phyloP scores from a whole-genome alignment of 2,329 filamentous ascomycete genomes.

The Verticillium nubilum region DNA sequence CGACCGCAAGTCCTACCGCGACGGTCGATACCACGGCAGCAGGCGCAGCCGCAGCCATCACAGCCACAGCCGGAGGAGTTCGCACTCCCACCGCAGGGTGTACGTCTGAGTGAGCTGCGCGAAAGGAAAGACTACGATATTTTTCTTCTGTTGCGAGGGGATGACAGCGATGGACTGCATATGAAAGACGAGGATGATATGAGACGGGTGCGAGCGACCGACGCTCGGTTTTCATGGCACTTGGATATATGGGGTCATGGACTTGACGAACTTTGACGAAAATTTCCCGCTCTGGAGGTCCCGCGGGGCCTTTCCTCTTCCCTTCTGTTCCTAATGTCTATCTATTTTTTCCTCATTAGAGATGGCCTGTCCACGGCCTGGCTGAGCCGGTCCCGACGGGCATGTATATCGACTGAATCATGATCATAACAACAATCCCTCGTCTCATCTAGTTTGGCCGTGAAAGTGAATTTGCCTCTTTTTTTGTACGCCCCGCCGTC shows the following conservation, averaged over 20 bases:
- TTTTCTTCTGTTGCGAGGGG: too few species aligned
- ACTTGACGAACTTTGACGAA: neutral
- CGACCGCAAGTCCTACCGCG: conserved; percentile 42
- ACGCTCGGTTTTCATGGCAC: neutral
- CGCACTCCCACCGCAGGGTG: conserved; percentile 11
- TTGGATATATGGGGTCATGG: neutral
- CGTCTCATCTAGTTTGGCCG: neutral
- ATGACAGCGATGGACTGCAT: neutral
- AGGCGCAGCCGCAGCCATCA: conserved; percentile 24
- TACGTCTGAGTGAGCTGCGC: neutral
- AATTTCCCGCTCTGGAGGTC: neutral
- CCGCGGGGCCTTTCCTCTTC: neutral
- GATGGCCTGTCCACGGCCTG: neutral
- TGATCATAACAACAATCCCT: neutral
- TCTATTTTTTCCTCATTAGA: neutral
- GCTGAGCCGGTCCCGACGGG: neutral
- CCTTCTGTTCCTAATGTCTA: neutral
- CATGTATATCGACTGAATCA: neutral
- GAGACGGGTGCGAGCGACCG: neutral
- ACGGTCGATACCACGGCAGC: conserved; percentile 17
- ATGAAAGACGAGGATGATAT: neutral
- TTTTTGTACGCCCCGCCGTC: conserved; percentile 13
- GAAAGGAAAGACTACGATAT: too few species aligned
- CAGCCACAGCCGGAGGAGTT: conserved; percentile 25
- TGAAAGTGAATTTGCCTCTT: neutral